These are phyloP conservation scores for Backusella macrospora DNA, from an alignment of 192 early-diverging fungal species.

Conservation along the genomic window DNA sequence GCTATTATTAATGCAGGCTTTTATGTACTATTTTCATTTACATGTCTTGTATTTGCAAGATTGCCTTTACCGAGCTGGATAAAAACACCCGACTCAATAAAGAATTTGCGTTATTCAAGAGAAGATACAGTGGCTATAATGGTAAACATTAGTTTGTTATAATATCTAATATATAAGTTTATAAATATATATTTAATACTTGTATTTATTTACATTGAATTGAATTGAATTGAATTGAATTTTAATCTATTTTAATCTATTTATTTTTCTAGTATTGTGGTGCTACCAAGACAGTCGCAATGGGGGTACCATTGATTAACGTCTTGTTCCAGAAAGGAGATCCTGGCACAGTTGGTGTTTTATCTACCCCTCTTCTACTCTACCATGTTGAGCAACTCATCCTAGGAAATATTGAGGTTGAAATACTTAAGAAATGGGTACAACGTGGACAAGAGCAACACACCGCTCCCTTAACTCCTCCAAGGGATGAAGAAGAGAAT, in stretches of 20 bases:
- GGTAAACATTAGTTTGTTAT: slow-evolving; percentile 16
- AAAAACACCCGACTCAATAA: slow-evolving; percentile 31
- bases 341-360: slow-evolving; percentile 54
- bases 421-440: slow-evolving; percentile 59
- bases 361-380: slow-evolving; percentile 63
- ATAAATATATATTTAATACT: too few species aligned
- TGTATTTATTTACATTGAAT: too few species aligned
- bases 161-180: not conserved
- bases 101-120: slow-evolving; percentile 36
- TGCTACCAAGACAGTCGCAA: slow-evolving; percentile 75
- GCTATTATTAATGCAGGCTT: slow-evolving; percentile 50
- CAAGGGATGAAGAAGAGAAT: slow-evolving; percentile 15
- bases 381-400: slow-evolving; percentile 75
- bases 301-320: slow-evolving; percentile 76
- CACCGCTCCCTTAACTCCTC: not conserved
- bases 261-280: slow-evolving; percentile 54
- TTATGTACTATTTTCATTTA: slow-evolving; percentile 54
- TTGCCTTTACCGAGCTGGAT: slow-evolving; percentile 34
- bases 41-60: slow-evolving; percentile 50
- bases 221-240: too few species aligned
- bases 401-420: slow-evolving; percentile 60
- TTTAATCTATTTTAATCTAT: not conserved
- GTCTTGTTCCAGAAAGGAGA: slow-evolving; percentile 55
- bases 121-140: slow-evolving; percentile 64
- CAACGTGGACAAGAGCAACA: slow-evolving; percentile 25